phyloP scores from a whole-genome alignment of 2,329 filamentous ascomycete species.

The Penicillium brevicompactum region DNA sequence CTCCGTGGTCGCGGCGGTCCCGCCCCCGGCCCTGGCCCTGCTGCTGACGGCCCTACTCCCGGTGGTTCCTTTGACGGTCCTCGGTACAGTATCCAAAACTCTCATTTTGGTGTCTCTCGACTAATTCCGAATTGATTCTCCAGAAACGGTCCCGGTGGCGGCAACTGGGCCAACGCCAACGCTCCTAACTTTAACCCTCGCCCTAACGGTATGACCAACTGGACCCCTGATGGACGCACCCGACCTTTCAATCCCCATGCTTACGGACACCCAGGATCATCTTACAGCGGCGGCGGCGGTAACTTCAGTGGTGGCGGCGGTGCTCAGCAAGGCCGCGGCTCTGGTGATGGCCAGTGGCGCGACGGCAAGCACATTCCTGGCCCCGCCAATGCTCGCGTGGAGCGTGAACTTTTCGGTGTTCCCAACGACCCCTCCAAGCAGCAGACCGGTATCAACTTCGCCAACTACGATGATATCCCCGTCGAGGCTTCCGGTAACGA shows the following conservation, averaged over 20 bases:
- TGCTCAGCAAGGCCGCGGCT: constrained; percentile 63
- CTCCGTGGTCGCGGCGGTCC: constrained; percentile 52
- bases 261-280: constrained; percentile 59
- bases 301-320: constrained; percentile 48
- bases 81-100: constrained; percentile 33
- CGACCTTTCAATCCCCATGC: constrained; percentile 60
- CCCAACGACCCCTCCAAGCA: constrained; percentile 92
- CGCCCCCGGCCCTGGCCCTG: constrained; percentile 28
- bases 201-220: constrained; percentile 43
- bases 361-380: constrained; percentile 96
- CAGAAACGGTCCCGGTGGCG: constrained; percentile 37
- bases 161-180: constrained; percentile 59
- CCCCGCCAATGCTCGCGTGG: constrained; percentile 80
- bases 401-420: constrained; percentile 93
- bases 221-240: constrained; percentile 42
- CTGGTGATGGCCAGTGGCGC: constrained; percentile 93
- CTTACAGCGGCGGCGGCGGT: constrained; percentile 47
- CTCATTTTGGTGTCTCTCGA: constrained; percentile 1
- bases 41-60: constrained; percentile 40
- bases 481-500: constrained; percentile 94
- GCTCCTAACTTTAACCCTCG: constrained; percentile 59
- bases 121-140: constrained; percentile 18
- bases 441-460: constrained; percentile 98
- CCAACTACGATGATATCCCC: constrained; percentile 99
- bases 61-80: constrained; percentile 37